Evolutionary conservation across 2,329 filamentous ascomycete species (phyloP).

Genomic region (Sordariomycetes sp.): DNA sequence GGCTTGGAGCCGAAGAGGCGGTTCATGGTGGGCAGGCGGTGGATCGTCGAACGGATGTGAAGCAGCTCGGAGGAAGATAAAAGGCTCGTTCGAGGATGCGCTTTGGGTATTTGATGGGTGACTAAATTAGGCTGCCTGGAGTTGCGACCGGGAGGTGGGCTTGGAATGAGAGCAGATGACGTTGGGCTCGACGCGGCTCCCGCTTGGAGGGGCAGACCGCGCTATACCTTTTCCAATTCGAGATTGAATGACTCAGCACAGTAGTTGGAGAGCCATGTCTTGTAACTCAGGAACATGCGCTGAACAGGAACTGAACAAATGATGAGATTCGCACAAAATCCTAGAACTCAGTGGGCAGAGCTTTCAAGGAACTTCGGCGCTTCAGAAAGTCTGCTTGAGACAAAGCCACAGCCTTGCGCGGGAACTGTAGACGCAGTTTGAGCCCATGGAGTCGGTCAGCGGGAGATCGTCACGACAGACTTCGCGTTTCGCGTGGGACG

Average conservation of each 20-base stretch:
- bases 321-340: no score
- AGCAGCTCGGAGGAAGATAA: neutral
- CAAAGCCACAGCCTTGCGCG: no score
- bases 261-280: neutral
- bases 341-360: no score
- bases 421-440: no score
- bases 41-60: neutral
- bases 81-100: neutral
- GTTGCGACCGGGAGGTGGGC: no score
- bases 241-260: neutral
- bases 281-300: no score
- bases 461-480: no score
- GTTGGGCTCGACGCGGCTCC: neutral
- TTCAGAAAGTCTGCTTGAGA: no score
- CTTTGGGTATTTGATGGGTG: neutral
- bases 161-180: conserved; percentile 1
- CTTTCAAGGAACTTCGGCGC: no score
- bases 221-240: neutral
- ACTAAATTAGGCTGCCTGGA: neutral
- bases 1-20: conserved; percentile 87
- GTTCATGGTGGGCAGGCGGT: conserved; percentile 60
- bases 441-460: no score
- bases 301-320: no score
- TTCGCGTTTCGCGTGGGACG: no score
- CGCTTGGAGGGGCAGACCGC: neutral